Evolutionary conservation across 495 filamentous ascomycete species (phyloP).

Genomic region (Hyaloscypha variabilis): DNA sequence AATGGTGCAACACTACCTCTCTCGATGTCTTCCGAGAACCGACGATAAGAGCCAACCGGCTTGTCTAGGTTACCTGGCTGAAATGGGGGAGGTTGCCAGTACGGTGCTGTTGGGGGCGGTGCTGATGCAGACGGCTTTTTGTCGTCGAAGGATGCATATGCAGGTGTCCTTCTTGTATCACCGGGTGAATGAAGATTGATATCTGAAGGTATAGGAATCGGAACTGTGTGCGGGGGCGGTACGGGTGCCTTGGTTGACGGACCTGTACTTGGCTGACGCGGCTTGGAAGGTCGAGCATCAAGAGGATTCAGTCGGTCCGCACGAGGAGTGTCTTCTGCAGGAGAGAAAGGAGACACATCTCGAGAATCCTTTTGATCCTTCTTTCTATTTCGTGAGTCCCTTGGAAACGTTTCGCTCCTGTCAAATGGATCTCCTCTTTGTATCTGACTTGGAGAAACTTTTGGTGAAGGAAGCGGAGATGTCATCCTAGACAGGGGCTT

Average conservation of each 20-base stretch:
- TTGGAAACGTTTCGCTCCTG: slow-evolving; percentile 22
- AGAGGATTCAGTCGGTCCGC: slow-evolving; percentile 23
- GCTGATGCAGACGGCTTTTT: slow-evolving; percentile 10
- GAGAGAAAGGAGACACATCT: slow-evolving; percentile 23
- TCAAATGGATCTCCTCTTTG: slow-evolving; percentile 21
- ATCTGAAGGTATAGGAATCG: slow-evolving; percentile 25
- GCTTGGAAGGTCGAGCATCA: slow-evolving; percentile 20
- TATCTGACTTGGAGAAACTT: slow-evolving; percentile 26
- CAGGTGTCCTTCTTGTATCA: slow-evolving; percentile 15
- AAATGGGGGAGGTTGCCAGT: slow-evolving; percentile 33
- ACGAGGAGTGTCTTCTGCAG: slow-evolving; percentile 19
- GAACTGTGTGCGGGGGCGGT: slow-evolving; percentile 14
- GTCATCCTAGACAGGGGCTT: slow-evolving; percentile 18
- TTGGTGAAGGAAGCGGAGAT: slow-evolving; percentile 32
- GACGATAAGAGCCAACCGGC: slow-evolving; percentile 30
- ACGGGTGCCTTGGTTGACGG: slow-evolving; percentile 15
- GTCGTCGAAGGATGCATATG: slow-evolving; percentile 24
- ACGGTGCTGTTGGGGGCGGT: slow-evolving; percentile 7
- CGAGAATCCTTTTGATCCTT: slow-evolving; percentile 7
- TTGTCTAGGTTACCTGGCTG: slow-evolving; percentile 28
- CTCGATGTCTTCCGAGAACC: slow-evolving; percentile 32
- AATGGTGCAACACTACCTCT: slow-evolving; percentile 35
- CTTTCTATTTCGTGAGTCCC: not conserved
- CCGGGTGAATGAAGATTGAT: slow-evolving; percentile 23
- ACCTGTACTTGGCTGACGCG: slow-evolving; percentile 21